These are phyloP conservation scores for Verticillium isaacii DNA, from an alignment of 2,329 filamentous ascomycete species.

Conservation along the genomic window DNA sequence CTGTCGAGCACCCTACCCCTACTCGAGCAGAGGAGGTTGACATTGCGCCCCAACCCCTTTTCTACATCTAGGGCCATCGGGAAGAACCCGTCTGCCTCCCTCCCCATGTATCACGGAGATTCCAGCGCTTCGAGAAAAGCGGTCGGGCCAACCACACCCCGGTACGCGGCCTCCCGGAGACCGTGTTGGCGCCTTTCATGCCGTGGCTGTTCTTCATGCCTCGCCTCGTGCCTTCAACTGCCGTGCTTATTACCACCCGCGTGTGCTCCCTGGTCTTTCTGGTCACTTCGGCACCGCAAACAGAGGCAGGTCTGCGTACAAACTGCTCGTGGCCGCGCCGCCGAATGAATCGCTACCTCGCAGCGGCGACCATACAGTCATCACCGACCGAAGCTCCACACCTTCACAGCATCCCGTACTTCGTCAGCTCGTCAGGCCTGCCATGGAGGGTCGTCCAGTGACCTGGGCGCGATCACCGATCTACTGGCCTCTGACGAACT, in stretches of 20 bases:
- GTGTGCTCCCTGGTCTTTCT: too few species aligned
- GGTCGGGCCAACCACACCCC: not conserved
- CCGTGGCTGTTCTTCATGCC: not conserved
- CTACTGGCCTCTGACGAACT: not conserved
- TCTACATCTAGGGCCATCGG: not conserved
- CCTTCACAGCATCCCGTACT: not conserved
- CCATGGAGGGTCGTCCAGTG: not conserved
- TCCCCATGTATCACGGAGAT: not conserved
- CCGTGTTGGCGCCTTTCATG: not conserved
- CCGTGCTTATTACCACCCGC: not conserved
- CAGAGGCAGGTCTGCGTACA: not conserved
- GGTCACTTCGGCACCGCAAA: too few species aligned
- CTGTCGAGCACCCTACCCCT: not conserved
- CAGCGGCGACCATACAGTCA: too few species aligned
- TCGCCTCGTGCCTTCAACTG: not conserved
- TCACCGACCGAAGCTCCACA: not conserved
- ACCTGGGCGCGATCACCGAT: not conserved
- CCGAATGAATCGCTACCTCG: not conserved
- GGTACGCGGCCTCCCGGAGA: not conserved
- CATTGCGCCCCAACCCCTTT: not conserved
- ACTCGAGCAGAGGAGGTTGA: not conserved
- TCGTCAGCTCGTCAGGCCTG: not conserved
- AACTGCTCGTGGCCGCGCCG: not conserved
- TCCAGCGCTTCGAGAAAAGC: not conserved
- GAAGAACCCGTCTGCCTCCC: too few species aligned